A percentile compares a stretch with the other conserved stretches of the same genome.
Evolutionary conservation across 805 yeast genomes (phyloP).

Genomic region (Ogataea pignaliae): DNA sequence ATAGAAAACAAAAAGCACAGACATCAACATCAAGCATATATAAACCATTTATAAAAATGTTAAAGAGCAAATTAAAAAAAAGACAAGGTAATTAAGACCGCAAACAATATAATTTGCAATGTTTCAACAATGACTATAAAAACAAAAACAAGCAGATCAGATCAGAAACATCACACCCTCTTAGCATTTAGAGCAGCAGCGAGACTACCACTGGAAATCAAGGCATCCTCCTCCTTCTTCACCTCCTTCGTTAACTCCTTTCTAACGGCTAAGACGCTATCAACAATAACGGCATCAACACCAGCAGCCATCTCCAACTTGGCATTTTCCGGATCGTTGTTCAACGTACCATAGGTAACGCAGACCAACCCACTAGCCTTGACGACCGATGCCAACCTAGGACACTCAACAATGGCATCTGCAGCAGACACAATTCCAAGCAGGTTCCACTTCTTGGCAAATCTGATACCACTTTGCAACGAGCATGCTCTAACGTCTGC

Average conservation of each 20-base stretch:
- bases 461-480: slow-evolving; percentile 84
- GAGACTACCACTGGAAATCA: no score
- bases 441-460: slow-evolving; percentile 86
- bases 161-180: no score
- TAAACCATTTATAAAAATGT: no score
- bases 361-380: slow-evolving; percentile 89
- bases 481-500: slow-evolving; percentile 87
- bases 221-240: no score
- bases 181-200: no score
- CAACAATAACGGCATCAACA: slow-evolving; percentile 98
- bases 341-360: slow-evolving; percentile 82
- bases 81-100: no score
- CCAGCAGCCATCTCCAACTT: slow-evolving; percentile 87
- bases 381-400: slow-evolving; percentile 85
- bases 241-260: slow-evolving; percentile 53
- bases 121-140: no score
- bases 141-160: no score
- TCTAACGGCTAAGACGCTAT: slow-evolving; percentile 88
- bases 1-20: no score
- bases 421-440: slow-evolving; percentile 92
- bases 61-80: no score
- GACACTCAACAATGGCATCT: slow-evolving; percentile 79
- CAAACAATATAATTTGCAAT: no score
- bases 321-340: slow-evolving; percentile 81
- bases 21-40: no score